phyloP scores from a whole-genome alignment of 805 yeast genomes.

The Hanseniaspora clermontiae region DNA sequence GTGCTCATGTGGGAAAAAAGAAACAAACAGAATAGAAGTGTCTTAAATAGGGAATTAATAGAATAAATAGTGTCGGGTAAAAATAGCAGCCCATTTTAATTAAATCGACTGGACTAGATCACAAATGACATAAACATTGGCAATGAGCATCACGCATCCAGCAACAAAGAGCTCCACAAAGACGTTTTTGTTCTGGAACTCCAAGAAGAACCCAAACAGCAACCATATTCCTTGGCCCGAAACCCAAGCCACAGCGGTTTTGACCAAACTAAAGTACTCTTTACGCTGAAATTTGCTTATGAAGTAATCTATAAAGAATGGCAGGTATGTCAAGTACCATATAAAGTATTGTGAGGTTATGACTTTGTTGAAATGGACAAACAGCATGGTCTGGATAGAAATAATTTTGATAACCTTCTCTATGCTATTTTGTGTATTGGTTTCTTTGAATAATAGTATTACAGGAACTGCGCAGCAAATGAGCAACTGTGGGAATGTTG shows the following conservation, averaged over 20 bases:
- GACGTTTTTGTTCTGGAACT: slow-evolving; percentile 59
- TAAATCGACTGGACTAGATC: slow-evolving; percentile 38
- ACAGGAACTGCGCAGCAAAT: slow-evolving; percentile 47
- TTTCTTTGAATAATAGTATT: slow-evolving; percentile 21
- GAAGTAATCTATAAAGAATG: slow-evolving; percentile 45
- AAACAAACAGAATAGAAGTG: background rate
- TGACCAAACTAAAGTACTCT: slow-evolving; percentile 33
- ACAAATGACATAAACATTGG: slow-evolving; percentile 50
- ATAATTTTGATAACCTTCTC: slow-evolving; percentile 38
- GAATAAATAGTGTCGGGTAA: background rate
- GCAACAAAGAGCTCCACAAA: slow-evolving; percentile 48
- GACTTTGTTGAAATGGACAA: slow-evolving; percentile 67
- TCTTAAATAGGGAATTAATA: background rate
- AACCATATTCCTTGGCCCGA: slow-evolving; percentile 68
- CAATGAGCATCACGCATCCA: slow-evolving; percentile 46
- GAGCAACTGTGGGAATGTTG: slow-evolving; percentile 72
- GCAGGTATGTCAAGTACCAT: slow-evolving; percentile 82
- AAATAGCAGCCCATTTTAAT: background rate
- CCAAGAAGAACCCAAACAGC: slow-evolving; percentile 60
- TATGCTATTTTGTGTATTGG: slow-evolving; percentile 14
- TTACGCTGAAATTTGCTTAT: slow-evolving; percentile 14
- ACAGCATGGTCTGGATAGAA: slow-evolving; percentile 68
- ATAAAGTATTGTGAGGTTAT: slow-evolving; percentile 91
- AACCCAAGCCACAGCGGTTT: slow-evolving; percentile 42
- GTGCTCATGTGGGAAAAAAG: background rate